Base-by-base conservation (phyloP, 306 rosid species). In the Corylus avellana region DNA sequence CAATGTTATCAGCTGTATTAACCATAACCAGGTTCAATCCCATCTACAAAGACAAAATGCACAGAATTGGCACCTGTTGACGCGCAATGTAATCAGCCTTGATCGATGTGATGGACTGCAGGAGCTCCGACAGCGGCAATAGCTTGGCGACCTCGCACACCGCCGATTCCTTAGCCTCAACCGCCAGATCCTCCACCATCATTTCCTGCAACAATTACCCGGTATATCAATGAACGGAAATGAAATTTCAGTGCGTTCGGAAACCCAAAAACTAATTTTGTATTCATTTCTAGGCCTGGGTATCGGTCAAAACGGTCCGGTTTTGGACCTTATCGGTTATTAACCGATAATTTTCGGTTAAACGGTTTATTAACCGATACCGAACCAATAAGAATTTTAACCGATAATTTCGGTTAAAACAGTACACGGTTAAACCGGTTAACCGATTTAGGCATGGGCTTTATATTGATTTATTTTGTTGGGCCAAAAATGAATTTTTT, bases 111-210 rank as follows among this genome's bases (percentile, higher is more conserved):
- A 95, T 95, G 71, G 99, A 93, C 61, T 86, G 99, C 11, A 95
- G 90, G 59, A 92, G 99, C 85, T 95, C 99, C 7, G 97, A 96
- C 50, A 95, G 91, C 46, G 99, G 96, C 57, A 95, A 82, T 25
- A 91, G 96, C 88, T 95, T 95, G 6, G 98, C 99, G 6, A 95
- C 99, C 88, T 95, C 98, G 16, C 98, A 90, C 56, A 95, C 97
- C 39, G 99, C 92, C 5, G 98, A 91, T 79, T 95, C 99, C 86
- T 93, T 93, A 13, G 99, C 99, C 55, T 95, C 99, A 53, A 95
- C 85, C 0, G 97, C 96, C 56, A 95, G 98, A 93, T 93, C 99
- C 76, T 95, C 98, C 2, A 86, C 96, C 98, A 91, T 92, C 99
- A 95, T 89, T 71, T 80, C 54, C 54, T 39, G 16, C 49, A 47